Base-by-base conservation (phyloP, 192 early-diverging fungal species). In the Phycomyces blakesleeanus region DNA sequence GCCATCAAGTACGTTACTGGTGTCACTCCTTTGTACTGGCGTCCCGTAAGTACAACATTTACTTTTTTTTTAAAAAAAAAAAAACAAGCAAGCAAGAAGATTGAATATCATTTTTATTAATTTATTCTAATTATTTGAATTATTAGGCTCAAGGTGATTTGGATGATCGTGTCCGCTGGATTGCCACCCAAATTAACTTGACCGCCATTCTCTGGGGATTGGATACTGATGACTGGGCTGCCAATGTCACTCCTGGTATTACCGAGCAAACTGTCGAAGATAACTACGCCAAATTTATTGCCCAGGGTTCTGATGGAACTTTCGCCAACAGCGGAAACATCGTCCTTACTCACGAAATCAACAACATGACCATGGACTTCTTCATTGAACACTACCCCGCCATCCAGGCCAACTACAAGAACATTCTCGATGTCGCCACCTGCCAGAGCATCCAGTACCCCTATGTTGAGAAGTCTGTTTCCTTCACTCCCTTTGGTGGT, bases 131-230 rank as follows among this genome's bases (percentile, higher is more conserved):
- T 9, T 42, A 68, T 53, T 70, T 59, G 59, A 73, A 16, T 47
- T 15, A 25, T 18, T 54, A 63, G 63, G 59, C 61, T 9, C 59
- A 62, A 55, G 71, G 75, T 67, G 76, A 80, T 71, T 71, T 76
- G n/a, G 75, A 80, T 55, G 74, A 77, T 58, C 78, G 78, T 71
- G 67, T 77, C 51, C 78, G 76, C 51, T 64, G 55, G 59, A 77
- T 80, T 60, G 73, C 72, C 18, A 75, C 71, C 24, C 76, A 80
- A 54, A 66, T 80, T 21, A 72, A 74, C 27, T 74, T 61, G 53
- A 82, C 70, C 51, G 78, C 81, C 22, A 66, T 79, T 14, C 69
- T 82, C 34, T 82, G 81, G 81, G 72, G 69, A 22, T 73, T 76
- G 41, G 81, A 83, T 58, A 80, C 78, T 20, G 60, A 77, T 63